Evolutionary conservation across 2,329 filamentous ascomycete species (phyloP).

Genomic region (Celoporthe dispersa): DNA sequence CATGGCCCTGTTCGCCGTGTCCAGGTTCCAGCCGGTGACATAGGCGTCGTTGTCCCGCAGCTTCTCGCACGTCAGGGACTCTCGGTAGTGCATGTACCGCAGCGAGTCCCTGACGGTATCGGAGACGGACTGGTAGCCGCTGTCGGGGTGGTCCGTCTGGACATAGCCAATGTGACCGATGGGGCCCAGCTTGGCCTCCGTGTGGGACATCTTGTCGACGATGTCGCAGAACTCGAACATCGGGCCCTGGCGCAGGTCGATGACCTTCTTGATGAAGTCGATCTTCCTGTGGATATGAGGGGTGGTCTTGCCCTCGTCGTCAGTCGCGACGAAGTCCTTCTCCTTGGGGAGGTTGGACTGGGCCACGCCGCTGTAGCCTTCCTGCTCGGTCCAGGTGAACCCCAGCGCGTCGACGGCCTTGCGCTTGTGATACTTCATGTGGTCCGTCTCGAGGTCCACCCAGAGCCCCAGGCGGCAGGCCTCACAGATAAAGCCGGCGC

Average conservation of each 20-base stretch:
- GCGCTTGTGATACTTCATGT: conserved; percentile 11
- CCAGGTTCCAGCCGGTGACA: background rate
- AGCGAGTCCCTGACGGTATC: background rate
- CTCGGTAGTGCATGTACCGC: background rate
- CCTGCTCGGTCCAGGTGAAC: background rate
- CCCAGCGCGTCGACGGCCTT: conserved; percentile 9
- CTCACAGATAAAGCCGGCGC: conserved; percentile 17
- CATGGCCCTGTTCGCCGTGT: background rate
- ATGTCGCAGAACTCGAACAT: background rate
- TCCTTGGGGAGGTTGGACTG: conserved; percentile 13
- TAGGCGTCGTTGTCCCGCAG: background rate
- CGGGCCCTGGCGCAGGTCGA: background rate
- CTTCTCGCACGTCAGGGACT: conserved; percentile 5
- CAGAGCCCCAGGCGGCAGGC: conserved; percentile 6
- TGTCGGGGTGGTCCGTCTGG: background rate
- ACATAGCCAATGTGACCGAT: background rate
- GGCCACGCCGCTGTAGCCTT: background rate
- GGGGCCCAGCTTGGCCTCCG: background rate
- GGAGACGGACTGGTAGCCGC: background rate
- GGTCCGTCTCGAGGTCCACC: conserved; percentile 5
- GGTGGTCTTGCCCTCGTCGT: background rate
- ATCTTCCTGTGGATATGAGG: background rate
- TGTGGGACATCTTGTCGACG: conserved; percentile 4
- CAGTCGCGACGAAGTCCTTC: background rate
- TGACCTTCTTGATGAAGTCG: background rate